These are phyloP conservation scores for Acanthamoeba divionensis DNA, from an alignment of 208 protist genomes.

Conservation along the genomic window DNA sequence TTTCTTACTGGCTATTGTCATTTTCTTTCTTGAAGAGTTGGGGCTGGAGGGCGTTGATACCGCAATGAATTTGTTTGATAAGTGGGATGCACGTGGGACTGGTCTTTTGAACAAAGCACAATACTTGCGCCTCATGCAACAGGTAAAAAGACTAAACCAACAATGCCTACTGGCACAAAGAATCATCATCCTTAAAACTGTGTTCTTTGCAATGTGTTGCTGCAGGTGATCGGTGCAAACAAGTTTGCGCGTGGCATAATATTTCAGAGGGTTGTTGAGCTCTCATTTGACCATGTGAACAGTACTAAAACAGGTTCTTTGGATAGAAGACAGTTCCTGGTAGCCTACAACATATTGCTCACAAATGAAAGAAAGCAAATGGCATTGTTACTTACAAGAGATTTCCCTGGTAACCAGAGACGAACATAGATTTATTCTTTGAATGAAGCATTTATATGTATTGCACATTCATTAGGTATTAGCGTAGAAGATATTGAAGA, in stretches of 20 bases:
- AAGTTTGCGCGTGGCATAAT: neutral
- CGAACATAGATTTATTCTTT: too few species aligned
- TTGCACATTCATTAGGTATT: neutral
- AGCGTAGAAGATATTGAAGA: constrained; percentile 28
- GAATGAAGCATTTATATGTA: too few species aligned
- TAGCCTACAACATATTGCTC: neutral
- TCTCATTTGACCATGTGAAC: neutral
- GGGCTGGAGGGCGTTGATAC: neutral
- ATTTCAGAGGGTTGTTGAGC: neutral
- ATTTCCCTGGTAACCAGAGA: neutral
- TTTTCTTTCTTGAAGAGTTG: too few species aligned
- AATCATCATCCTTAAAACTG: too few species aligned
- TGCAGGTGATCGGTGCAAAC: neutral
- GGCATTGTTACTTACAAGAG: neutral
- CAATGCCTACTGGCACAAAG: too few species aligned
- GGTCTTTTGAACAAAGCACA: neutral
- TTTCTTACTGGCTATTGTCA: too few species aligned
- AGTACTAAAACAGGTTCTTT: neutral
- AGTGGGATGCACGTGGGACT: neutral
- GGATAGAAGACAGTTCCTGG: neutral
- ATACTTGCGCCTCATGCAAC: constrained; percentile 11
- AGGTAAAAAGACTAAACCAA: neutral
- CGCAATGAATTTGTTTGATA: constrained; percentile 9
- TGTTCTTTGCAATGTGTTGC: neutral
- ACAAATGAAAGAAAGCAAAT: neutral